A percentile compares a stretch with the other conserved stretches of the same genome.
These are phyloP conservation scores for Crataegus laevigata DNA, from an alignment of 306 rosid genomes.

Conservation along the genomic window DNA sequence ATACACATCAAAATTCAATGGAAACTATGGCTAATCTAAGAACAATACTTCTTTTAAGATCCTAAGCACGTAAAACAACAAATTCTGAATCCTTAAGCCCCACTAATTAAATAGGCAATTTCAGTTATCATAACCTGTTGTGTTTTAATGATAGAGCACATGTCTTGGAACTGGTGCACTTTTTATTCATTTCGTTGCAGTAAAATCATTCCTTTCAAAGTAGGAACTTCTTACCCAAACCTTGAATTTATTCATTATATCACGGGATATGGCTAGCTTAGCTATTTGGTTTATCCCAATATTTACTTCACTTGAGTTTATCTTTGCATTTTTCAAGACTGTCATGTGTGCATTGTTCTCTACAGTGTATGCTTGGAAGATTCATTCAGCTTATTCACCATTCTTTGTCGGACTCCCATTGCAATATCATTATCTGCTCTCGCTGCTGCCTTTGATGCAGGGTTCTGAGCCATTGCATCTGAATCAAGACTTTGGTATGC, in stretches of 20 bases:
- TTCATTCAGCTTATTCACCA: not conserved
- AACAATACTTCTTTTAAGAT: not conserved
- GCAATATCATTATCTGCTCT: too few relatives aligned
- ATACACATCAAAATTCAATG: too few relatives aligned
- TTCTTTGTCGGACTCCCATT: not conserved
- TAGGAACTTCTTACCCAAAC: not conserved
- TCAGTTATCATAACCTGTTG: not conserved
- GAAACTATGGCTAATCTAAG: not conserved
- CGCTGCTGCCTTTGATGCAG: too few relatives aligned
- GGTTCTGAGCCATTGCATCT: too few relatives aligned
- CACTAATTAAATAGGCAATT: not conserved
- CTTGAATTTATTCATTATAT: not conserved
- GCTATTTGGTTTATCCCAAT: not conserved
- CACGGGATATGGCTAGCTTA: not conserved
- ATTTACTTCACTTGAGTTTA: not conserved
- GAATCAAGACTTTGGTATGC: too few relatives aligned
- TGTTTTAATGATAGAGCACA: too few relatives aligned
- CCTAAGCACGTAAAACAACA: not conserved
- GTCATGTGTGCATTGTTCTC: not conserved
- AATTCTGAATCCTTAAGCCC: not conserved
- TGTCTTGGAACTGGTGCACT: not conserved
- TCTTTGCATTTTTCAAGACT: not conserved
- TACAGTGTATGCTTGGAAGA: not conserved
- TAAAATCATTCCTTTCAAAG: not conserved
- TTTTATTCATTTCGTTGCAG: not conserved